A percentile compares a stretch with the other conserved stretches of the same genome.
These are phyloP conservation scores for Phytophthora agathidicida DNA, from an alignment of 352 stramenopile genomes.

Conservation along the genomic window DNA sequence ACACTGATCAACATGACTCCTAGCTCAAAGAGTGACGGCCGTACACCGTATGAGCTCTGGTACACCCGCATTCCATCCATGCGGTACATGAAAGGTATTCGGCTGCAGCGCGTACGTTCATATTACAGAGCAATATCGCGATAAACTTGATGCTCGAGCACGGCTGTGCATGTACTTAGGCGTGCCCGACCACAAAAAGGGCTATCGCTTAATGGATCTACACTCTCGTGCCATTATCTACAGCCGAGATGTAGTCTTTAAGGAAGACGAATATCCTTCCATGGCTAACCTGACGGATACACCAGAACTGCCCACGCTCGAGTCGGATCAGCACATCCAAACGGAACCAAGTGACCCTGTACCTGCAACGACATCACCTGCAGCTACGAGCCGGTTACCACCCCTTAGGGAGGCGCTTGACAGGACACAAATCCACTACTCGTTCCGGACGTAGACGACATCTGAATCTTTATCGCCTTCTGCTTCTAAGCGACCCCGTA, in stretches of 20 bases:
- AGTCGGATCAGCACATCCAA: background rate
- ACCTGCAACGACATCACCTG: background rate
- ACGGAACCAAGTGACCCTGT: background rate
- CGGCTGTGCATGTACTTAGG: conserved; percentile 5
- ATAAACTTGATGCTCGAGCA: conserved; percentile 8
- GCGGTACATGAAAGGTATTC: conserved; percentile 1
- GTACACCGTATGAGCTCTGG: conserved; percentile 3
- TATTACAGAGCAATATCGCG: conserved; percentile 2
- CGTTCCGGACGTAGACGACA: background rate
- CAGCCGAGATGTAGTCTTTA: conserved; percentile 10
- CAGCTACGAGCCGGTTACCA: background rate
- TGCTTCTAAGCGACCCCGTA: conserved; percentile 7
- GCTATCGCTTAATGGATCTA: conserved; percentile 8
- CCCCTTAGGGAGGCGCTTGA: background rate
- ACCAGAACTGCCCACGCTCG: background rate
- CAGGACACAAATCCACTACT: background rate
- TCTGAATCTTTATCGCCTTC: too few species aligned
- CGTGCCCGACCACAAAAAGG: conserved; percentile 2
- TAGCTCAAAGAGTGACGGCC: background rate
- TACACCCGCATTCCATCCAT: conserved; percentile 3
- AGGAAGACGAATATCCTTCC: conserved; percentile 5
- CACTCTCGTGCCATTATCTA: conserved; percentile 2
- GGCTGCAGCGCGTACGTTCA: conserved; percentile 2
- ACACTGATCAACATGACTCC: conserved; percentile 18
- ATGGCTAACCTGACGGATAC: background rate